These are phyloP conservation scores for Choanephora cucurbitarum DNA, from an alignment of 371 early-diverging fungal species.

Conservation along the genomic window DNA sequence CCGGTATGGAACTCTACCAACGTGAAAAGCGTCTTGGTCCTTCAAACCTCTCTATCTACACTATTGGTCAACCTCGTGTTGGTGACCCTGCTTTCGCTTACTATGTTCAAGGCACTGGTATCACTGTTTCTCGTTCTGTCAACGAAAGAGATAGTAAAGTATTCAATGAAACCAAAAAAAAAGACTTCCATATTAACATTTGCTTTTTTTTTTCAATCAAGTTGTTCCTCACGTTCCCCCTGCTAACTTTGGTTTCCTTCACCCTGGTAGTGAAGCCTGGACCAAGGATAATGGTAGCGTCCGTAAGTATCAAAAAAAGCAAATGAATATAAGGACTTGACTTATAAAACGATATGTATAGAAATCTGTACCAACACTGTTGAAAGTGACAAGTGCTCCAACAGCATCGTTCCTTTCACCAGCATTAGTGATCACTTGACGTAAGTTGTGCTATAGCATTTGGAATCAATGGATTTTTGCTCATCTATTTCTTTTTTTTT, in stretches of 20 bases:
- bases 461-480: neutral
- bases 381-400: conserved; percentile 19
- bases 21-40: conserved; percentile 17
- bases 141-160: conserved; percentile 42
- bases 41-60: conserved; percentile 18
- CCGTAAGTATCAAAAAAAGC: conserved; percentile 8
- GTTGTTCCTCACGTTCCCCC: conserved; percentile 59
- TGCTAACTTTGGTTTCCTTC: conserved; percentile 43
- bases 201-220: neutral
- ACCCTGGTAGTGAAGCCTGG: conserved; percentile 52
- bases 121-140: conserved; percentile 42
- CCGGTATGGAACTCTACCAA: conserved; percentile 27
- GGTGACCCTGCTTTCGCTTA: conserved; percentile 51
- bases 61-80: conserved; percentile 50
- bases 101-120: conserved; percentile 31
- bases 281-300: conserved; percentile 19
- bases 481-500: neutral
- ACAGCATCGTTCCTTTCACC: conserved; percentile 30
- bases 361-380: conserved; percentile 18
- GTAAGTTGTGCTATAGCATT: conserved; percentile 7
- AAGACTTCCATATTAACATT: no score
- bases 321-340: neutral
- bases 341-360: neutral
- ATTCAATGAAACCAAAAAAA: neutral
- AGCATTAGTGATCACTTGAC: conserved; percentile 21